Evolutionary conservation across 2,329 filamentous ascomycete species (phyloP).

Genomic region (Colletotrichum orbiculare): DNA sequence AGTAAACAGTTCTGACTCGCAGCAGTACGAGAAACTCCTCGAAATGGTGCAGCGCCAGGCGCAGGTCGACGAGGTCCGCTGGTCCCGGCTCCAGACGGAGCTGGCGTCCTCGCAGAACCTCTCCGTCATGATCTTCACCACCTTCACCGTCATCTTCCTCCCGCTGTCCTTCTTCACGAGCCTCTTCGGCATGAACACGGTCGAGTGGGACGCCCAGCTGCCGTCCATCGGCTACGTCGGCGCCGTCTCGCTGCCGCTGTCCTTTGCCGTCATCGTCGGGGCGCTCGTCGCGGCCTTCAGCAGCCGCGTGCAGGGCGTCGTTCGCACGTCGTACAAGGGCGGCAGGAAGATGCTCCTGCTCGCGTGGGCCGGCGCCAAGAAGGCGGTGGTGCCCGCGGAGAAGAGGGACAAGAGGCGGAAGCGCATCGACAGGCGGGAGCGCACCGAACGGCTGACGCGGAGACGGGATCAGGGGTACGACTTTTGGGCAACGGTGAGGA

Average conservation of each 20-base stretch:
- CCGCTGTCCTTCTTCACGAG: slow-evolving; percentile 74
- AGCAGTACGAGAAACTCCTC: slow-evolving; percentile 68
- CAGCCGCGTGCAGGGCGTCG: slow-evolving; percentile 51
- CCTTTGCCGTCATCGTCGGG: slow-evolving; percentile 57
- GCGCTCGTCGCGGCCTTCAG: slow-evolving; percentile 69
- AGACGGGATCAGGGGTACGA: slow-evolving; percentile 50
- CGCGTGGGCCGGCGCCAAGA: slow-evolving; percentile 1
- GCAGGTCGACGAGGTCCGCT: slow-evolving; percentile 73
- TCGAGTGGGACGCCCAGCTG: slow-evolving; percentile 67
- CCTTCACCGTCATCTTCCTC: slow-evolving; percentile 71
- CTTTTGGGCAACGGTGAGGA: slow-evolving; percentile 53
- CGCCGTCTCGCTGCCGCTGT: slow-evolving; percentile 59
- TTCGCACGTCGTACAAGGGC: slow-evolving; percentile 40
- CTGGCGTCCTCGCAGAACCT: slow-evolving; percentile 71
- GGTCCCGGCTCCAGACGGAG: slow-evolving; percentile 71
- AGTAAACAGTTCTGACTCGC: accelerated
- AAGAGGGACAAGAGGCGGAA: slow-evolving; percentile 37
- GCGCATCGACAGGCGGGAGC: slow-evolving; percentile 27
- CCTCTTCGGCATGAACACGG: slow-evolving; percentile 73
- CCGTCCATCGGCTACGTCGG: slow-evolving; percentile 58
- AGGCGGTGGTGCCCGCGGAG: slow-evolving; percentile 15
- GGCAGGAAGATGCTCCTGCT: neutral
- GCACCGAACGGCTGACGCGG: slow-evolving; percentile 27
- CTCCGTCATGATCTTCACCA: slow-evolving; percentile 75
- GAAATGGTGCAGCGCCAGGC: slow-evolving; percentile 76